Conservation (phyloP, 1,284 basidiomycete species). For the Ustilago trichophora region DNA sequence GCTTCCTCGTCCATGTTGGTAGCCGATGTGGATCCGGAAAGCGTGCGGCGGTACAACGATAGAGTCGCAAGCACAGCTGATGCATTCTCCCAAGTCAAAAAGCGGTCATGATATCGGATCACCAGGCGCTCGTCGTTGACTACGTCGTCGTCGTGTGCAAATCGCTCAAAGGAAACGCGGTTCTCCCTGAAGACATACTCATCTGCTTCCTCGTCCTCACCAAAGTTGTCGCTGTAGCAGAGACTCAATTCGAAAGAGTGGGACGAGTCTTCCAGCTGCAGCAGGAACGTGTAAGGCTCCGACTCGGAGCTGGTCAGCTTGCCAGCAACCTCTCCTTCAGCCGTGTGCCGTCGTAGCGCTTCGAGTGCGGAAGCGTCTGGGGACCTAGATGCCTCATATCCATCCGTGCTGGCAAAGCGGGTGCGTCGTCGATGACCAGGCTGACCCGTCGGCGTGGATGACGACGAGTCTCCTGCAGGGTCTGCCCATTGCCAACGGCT, state of each 20-base stretch:
- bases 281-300: constrained; percentile 69
- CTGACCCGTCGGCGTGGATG: constrained; percentile 19
- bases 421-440: constrained; percentile 13
- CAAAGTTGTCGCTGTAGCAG: constrained; percentile 46
- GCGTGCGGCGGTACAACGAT: constrained; percentile 50
- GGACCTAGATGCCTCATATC: constrained; percentile 15
- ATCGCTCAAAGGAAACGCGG: constrained; percentile 70
- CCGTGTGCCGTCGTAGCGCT: constrained; percentile 23
- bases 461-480: constrained; percentile 5
- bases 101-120: constrained; percentile 69
- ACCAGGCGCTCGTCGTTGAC: constrained; percentile 70
- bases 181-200: constrained; percentile 67
- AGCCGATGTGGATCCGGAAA: constrained; percentile 16
- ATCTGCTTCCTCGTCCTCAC: constrained; percentile 54
- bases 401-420: constrained; percentile 37
- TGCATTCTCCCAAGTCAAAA: constrained; percentile 70
- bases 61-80: constrained; percentile 70
- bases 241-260: constrained; percentile 70
- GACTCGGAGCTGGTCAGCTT: constrained; percentile 68
- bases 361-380: constrained; percentile 20
- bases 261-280: constrained; percentile 67
- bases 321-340: constrained; percentile 31
- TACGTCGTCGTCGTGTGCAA: constrained; percentile 69
- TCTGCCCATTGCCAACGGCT: constrained; percentile 42
- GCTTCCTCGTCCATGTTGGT: constrained; percentile 48